A percentile compares a stretch with the other conserved stretches of the same genome.
Evolutionary conservation across 2,329 filamentous ascomycete species (phyloP).

Genomic region (Clathrospora elynae): DNA sequence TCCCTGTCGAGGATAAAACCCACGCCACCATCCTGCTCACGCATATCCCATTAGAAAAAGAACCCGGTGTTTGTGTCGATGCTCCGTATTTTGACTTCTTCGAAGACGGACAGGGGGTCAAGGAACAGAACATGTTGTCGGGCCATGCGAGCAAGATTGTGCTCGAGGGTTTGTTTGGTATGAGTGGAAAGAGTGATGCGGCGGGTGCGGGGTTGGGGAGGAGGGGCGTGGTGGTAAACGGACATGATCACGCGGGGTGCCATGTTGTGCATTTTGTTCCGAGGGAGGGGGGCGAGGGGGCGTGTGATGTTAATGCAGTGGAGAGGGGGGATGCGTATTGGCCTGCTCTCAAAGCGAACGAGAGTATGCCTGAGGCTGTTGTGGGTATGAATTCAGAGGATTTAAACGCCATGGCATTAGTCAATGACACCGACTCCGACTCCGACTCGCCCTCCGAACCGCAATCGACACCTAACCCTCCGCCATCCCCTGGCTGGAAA

Average conservation of each 20-base stretch:
- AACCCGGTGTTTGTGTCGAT: conserved; percentile 80
- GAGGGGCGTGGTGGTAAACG: conserved; percentile 81
- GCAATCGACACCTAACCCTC: conserved; percentile 1
- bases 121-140: conserved; percentile 90
- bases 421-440: conserved; percentile 4
- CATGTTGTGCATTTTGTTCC: conserved; percentile 79
- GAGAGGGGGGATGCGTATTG: conserved; percentile 22
- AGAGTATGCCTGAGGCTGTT: conserved; percentile 1
- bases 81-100: conserved; percentile 83
- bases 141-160: conserved; percentile 69
- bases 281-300: conserved; percentile 23
- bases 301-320: conserved; percentile 17
- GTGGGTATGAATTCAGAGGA: conserved; percentile 4
- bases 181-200: conserved; percentile 66
- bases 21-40: conserved; percentile 85
- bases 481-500: conserved; percentile 26
- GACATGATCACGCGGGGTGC: conserved; percentile 94
- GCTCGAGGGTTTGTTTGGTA: conserved; percentile 82
- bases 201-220: conserved; percentile 68
- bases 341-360: conserved; percentile 10
- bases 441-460: conserved; percentile 6
- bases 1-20: conserved; percentile 64
- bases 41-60: conserved; percentile 89
- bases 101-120: conserved; percentile 67
- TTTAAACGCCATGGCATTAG: conserved; percentile 1